phyloP scores from a whole-genome alignment of 1,284 basidiomycete species.

The Ustilago xerochloae region DNA sequence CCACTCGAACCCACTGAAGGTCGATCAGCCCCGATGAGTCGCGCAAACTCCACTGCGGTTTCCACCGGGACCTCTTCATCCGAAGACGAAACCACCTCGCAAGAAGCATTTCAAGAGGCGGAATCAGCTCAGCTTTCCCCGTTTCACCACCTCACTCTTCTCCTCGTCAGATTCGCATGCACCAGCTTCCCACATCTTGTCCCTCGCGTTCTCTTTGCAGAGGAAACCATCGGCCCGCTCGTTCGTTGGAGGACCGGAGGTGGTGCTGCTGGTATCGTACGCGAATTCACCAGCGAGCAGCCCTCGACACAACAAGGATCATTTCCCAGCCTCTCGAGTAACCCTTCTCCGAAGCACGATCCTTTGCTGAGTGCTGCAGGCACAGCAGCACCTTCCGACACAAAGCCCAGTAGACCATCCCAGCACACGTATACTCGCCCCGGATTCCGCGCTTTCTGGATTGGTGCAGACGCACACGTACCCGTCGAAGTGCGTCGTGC shows the following conservation, averaged over 20 bases:
- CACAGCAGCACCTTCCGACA: not conserved
- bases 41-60: slow-evolving; percentile 6
- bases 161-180: slow-evolving; percentile 61
- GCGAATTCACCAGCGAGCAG: slow-evolving; percentile 43
- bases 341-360: no score
- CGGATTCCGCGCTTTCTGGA: slow-evolving; percentile 62
- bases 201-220: slow-evolving; percentile 62
- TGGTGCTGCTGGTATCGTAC: slow-evolving; percentile 50
- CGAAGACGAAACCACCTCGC: slow-evolving; percentile 21
- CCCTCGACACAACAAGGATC: not conserved
- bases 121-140: slow-evolving; percentile 50
- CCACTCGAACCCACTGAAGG: not conserved
- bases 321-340: no score
- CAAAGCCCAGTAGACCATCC: not conserved
- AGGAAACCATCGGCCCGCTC: slow-evolving; percentile 65
- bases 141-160: slow-evolving; percentile 61
- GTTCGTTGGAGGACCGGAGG: slow-evolving; percentile 66
- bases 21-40: not conserved
- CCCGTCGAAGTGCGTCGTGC: slow-evolving; percentile 37
- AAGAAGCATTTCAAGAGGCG: slow-evolving; percentile 20
- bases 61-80: slow-evolving; percentile 13
- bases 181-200: slow-evolving; percentile 62
- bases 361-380: not conserved
- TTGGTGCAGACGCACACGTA: slow-evolving; percentile 51
- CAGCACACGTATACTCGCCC: slow-evolving; percentile 14